A percentile compares a stretch with the other conserved stretches of the same genome.
Evolutionary conservation across 352 stramenopile species (phyloP).

Genomic region (Achlya hypogyna): DNA sequence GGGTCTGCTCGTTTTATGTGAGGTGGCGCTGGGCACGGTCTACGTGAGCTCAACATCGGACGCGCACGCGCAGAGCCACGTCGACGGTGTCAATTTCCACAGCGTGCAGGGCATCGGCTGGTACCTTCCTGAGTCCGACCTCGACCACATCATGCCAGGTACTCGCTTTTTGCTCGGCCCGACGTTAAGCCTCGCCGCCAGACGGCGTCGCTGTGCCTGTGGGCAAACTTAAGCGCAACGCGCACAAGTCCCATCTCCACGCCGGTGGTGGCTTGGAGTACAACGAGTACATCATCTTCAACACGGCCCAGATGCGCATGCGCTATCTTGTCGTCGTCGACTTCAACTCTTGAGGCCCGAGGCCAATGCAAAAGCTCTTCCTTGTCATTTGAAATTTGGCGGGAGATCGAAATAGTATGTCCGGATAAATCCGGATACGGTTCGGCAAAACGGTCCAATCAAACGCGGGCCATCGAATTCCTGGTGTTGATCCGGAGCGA

Average conservation of each 20-base stretch:
- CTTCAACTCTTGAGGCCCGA: neutral
- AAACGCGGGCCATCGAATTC: neutral
- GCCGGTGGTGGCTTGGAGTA: conserved; percentile 44
- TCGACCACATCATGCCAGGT: conserved; percentile 33
- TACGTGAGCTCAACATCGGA: conserved; percentile 50
- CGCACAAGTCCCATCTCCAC: no score
- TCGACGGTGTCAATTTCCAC: conserved; percentile 39
- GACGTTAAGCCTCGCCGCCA: conserved; percentile 15
- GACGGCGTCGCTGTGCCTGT: conserved; percentile 57
- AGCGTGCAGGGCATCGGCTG: conserved; percentile 63
- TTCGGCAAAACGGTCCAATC: neutral
- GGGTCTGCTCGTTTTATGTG: conserved; percentile 24
- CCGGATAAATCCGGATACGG: neutral
- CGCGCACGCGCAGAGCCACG: conserved; percentile 38
- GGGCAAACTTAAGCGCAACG: conserved; percentile 28
- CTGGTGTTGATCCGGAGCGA: neutral
- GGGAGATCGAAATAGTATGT: no score
- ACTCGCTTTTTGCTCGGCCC: neutral
- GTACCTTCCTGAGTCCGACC: conserved; percentile 38
- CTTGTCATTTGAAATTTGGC: neutral
- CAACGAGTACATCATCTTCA: conserved; percentile 85
- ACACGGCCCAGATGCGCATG: conserved; percentile 66
- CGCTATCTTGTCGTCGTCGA: conserved; percentile 56
- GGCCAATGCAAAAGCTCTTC: neutral
- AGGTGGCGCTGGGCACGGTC: conserved; percentile 50